Evolutionary conservation across 305 asterid genomes (phyloP).

Genomic region (Fraxinus ornus): DNA sequence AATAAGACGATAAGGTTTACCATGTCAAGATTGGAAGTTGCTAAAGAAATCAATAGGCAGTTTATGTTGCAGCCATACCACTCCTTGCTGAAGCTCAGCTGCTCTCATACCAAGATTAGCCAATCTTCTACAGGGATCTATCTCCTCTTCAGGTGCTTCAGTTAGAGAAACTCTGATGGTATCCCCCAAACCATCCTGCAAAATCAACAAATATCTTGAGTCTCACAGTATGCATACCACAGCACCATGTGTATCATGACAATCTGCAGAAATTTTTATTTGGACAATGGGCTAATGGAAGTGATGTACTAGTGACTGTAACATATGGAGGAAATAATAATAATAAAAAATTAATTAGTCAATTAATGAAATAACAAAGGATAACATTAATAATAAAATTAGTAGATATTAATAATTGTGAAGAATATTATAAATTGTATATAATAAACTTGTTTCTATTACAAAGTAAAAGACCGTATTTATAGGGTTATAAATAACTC

Average conservation of each 20-base stretch:
- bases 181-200: constrained; percentile 97
- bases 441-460: too few relatives aligned
- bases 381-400: too few relatives aligned
- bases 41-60: constrained; percentile 16
- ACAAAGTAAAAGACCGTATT: too few relatives aligned
- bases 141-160: constrained; percentile 94
- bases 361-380: neutral
- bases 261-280: neutral
- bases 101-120: constrained; percentile 96
- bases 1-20: constrained; percentile 5
- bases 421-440: too few relatives aligned
- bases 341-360: neutral
- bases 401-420: neutral
- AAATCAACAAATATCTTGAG: constrained; percentile 21
- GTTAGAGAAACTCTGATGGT: constrained; percentile 96
- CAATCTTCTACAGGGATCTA: constrained; percentile 94
- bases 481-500: too few relatives aligned
- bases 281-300: neutral
- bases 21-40: constrained; percentile 19
- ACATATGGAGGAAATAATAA: too few relatives aligned
- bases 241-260: constrained; percentile 1
- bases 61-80: constrained; percentile 52
- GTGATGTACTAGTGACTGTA: neutral
- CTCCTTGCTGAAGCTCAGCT: constrained; percentile 95
- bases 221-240: neutral